Conservation (phyloP, 78 protist species). For the Chrysochromulina tobinii region DNA sequence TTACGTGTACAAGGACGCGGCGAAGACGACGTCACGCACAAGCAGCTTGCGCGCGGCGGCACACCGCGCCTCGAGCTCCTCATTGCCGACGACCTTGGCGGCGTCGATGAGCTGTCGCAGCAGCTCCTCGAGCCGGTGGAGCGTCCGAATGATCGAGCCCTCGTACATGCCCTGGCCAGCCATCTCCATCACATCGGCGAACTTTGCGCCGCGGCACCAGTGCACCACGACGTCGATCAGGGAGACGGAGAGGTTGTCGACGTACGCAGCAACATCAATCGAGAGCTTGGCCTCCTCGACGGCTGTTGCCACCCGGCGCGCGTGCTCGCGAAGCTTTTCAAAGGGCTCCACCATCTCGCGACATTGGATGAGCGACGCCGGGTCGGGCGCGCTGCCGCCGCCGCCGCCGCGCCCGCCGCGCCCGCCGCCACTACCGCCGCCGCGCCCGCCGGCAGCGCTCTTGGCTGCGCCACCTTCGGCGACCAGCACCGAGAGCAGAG, state of each 20-base stretch:
- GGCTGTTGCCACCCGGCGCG: conserved; percentile 38
- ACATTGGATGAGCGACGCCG: background rate
- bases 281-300: conserved; percentile 69
- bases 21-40: conserved; percentile 21
- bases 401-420: background rate
- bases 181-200: conserved; percentile 74
- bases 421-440: background rate
- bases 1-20: background rate
- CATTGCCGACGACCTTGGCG: conserved; percentile 60
- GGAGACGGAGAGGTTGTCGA: conserved; percentile 63
- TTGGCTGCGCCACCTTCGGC: conserved; percentile 44
- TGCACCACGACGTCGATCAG: conserved; percentile 76
- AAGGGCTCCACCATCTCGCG: background rate
- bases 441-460: background rate
- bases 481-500: conserved; percentile 80
- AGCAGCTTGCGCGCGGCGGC: background rate
- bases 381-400: background rate
- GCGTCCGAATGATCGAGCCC: conserved; percentile 84
- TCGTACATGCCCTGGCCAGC: conserved; percentile 84
- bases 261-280: conserved; percentile 76
- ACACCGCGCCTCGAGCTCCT: background rate
- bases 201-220: conserved; percentile 83
- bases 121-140: conserved; percentile 88
- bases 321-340: conserved; percentile 6
- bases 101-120: conserved; percentile 87